A percentile compares a stretch with the other conserved stretches of the same genome.
These are phyloP conservation scores for Venturia carpophila DNA, from an alignment of 2,329 filamentous ascomycete genomes.

Conservation along the genomic window DNA sequence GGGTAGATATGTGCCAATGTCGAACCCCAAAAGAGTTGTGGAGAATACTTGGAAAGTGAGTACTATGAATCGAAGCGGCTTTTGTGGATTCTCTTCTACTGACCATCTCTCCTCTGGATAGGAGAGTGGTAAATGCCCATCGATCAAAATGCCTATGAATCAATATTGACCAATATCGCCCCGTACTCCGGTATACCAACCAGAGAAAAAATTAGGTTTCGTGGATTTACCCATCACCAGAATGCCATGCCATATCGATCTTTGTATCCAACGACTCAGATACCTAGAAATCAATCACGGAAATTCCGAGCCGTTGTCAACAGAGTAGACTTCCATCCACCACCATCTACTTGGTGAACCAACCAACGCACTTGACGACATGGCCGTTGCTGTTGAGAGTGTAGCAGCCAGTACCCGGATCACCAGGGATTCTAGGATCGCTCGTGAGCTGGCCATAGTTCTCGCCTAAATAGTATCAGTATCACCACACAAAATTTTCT, in stretches of 20 bases:
- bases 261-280: background rate
- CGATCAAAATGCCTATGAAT: no score
- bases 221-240: background rate
- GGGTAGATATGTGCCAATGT: no score
- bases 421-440: background rate
- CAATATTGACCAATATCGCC: background rate
- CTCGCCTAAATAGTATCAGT: background rate
- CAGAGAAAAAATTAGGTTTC: background rate
- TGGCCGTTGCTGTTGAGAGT: conserved; percentile 1
- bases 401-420: conserved; percentile 1
- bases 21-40: no score
- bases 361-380: background rate
- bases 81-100: no score
- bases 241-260: background rate
- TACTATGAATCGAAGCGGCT: no score
- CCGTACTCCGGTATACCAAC: background rate
- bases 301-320: background rate
- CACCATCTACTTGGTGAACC: background rate
- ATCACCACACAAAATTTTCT: background rate
- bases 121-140: background rate
- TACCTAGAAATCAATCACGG: background rate
- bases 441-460: background rate
- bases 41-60: no score
- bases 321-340: no score
- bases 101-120: background rate